These are phyloP conservation scores for Megacollybia platyphylla DNA, from an alignment of 1,284 basidiomycete species.

Conservation along the genomic window DNA sequence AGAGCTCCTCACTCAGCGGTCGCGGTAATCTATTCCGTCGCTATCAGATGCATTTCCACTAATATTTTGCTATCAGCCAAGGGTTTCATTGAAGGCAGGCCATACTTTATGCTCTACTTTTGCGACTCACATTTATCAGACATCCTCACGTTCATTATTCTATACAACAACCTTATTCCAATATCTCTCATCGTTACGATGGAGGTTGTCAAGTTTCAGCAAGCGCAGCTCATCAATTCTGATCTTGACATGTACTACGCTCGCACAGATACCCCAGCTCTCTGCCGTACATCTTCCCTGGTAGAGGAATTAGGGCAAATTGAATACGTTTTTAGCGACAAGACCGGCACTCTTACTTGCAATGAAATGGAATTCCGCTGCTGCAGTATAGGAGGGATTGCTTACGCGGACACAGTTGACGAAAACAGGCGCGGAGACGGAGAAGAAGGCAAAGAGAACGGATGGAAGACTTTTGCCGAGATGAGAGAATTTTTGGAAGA, in stretches of 20 bases:
- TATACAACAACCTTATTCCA: constrained; percentile 98
- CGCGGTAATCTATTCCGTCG: constrained; percentile 33
- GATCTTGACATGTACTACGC: constrained; percentile 96
- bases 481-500: constrained; percentile 44
- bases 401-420: constrained; percentile 84
- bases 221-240: constrained; percentile 93
- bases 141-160: constrained; percentile 95
- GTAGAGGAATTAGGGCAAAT: constrained; percentile 99
- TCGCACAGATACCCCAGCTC: constrained; percentile 88
- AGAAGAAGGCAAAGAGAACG: constrained; percentile 48
- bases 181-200: constrained; percentile 99
- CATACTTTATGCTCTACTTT: neutral
- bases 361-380: constrained; percentile 99
- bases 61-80: constrained; percentile 33
- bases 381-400: constrained; percentile 81
- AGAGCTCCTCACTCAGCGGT: constrained; percentile 40
- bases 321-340: constrained; percentile 98
- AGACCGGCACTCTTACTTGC: constrained; percentile 93
- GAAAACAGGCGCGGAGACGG: constrained; percentile 62
- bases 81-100: constrained; percentile 68
- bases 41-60: constrained; percentile 4
- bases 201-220: constrained; percentile 98
- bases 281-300: constrained; percentile 93
- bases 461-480: constrained; percentile 69
- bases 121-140: constrained; percentile 32